Evolutionary conservation across 2,329 filamentous ascomycete genomes (phyloP), one percentile per base, ranked within the genome.

Genomic region (Thielaviopsis musarum): DNA sequence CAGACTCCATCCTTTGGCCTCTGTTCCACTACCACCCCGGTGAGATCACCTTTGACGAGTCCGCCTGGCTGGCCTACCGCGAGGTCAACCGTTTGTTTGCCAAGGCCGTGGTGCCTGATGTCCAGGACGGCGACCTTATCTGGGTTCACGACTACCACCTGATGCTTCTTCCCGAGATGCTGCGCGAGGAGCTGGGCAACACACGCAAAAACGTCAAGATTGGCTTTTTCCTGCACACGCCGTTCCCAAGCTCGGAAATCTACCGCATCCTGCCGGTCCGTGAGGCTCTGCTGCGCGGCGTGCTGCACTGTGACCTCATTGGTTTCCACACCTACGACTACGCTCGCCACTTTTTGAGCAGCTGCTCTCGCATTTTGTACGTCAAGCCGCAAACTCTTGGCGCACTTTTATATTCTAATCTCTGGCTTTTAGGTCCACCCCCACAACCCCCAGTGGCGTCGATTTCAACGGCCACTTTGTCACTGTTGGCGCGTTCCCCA

Each of bases 321-420:
- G 93, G 93, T 34, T 97, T 98, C 76, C 93, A 98, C 73, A 98
- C 93, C 28, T 97, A 96, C 74, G 91, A 97, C 73, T 98, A 98
- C 68, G 91, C 91, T n/a, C 82, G 93, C 57, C 93, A 98, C 73
- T 98, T 97, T 74, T 74, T 98, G 65, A 95, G 90, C 74, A 91
- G 88, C 69, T 97, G 93, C 74, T 91, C 90, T n/a, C 85, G 91
- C 64, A 93, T 97, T 65, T 77, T 96, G 77, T 87, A 76, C 70
- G 80, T 71, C 34, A 34, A 24, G 7, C 7, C 9, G 24, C 28
- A 10, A 19, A 28, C n/a, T n/a, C n/a, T n/a, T n/a, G n/a, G 26
- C 26, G 26, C 26, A 30, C 7, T n/a, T 24, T 22, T 24, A 30
- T 15, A 9, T 30, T 17, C 34, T 54, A 22, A n/a, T 13, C 3